Base-by-base conservation (phyloP, 495 filamentous ascomycete genomes). In the Hypoxylon lienhwacheense region DNA sequence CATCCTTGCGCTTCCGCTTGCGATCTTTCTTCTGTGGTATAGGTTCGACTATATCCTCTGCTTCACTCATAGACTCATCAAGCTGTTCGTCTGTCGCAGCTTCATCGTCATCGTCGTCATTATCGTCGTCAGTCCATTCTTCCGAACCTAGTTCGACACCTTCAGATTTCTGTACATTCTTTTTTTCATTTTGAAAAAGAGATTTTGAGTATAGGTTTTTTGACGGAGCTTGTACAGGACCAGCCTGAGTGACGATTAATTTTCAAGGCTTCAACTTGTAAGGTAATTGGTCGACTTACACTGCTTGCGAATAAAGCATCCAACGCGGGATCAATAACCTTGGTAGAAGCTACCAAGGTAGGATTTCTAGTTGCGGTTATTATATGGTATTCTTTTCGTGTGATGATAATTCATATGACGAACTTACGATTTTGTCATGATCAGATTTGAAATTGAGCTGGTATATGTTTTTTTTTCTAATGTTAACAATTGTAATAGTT, bases 291-390 rank as follows among this genome's bases (percentile, higher is more conserved):
- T 28, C 26, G 31, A 81, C 87, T 70, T 76, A 93, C 90, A 74
- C 88, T 92, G 20, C 80, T 76, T 21, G 86, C 78, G 70, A 97
- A 97, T 19, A 97, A 78, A 39, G 87, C 86, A 54, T 87, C 83
- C 57, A 97, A 64, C 44, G 77, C 71, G 54, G 88, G 86, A 73
- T 97, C 89, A 57, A 95, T 77, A 54, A 79, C 74, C 61, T 76
- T 77, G 36, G 66, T 66, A 0, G 71, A 64, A 43, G 69, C 75
- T 31, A 61, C 36, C 32, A 78, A 39, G 22, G 39, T 42, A 17
- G 54, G 47, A 53, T 67, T 72, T 50, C 71, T 76, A 22, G 21
- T 2, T 24, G 20, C 32, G 16, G 22, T 61, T 39, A 57, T 16
- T 44, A 61, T 35, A 32, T 21, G 7, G 22, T 21, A 8, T 16